Percentiles rank a stretch among this genome's conserved stretches.
Evolutionary conservation across 1,139 yeast genomes (phyloP).

Genomic region (Diutina neorugosa): DNA sequence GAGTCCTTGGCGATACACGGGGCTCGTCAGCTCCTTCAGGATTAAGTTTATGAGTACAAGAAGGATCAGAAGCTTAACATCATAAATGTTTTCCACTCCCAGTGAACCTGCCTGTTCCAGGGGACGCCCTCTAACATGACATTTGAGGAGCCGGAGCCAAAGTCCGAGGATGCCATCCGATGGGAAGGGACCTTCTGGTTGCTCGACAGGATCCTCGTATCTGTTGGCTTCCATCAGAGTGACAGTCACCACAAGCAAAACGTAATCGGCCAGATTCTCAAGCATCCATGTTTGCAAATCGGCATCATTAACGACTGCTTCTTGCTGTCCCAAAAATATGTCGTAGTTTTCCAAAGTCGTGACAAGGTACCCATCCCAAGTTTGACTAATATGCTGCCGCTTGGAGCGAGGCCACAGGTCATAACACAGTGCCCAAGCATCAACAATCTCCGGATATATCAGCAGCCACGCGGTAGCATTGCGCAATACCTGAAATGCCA

Average conservation of each 20-base stretch:
- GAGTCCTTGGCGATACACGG: constrained; percentile 1
- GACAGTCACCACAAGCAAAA: not conserved
- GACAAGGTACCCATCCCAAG: not conserved
- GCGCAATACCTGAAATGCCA: not conserved
- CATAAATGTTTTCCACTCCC: constrained; percentile 3
- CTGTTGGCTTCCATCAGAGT: constrained; percentile 1
- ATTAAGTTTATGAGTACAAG: not conserved
- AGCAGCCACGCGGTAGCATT: constrained; percentile 2
- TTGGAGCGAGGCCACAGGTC: not conserved
- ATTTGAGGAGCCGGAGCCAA: constrained; percentile 2
- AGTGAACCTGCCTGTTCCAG: not conserved
- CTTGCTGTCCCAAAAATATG: not conserved
- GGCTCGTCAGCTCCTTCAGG: not conserved
- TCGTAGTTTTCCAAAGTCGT: not conserved
- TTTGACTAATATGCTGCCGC: not conserved
- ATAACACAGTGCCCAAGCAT: not conserved
- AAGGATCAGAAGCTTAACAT: constrained; percentile 2
- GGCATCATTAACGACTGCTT: not conserved
- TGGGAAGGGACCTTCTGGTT: not conserved
- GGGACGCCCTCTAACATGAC: constrained; percentile 2
- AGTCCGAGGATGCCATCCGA: not conserved
- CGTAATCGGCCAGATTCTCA: constrained; percentile 3
- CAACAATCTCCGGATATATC: constrained; percentile 1
- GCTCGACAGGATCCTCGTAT: not conserved
- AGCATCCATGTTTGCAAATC: constrained; percentile 1